Evolutionary conservation across 768 basidiomycete species (phyloP), one percentile per base, ranked within the genome.

Genomic region (Dendrothele bispora): DNA sequence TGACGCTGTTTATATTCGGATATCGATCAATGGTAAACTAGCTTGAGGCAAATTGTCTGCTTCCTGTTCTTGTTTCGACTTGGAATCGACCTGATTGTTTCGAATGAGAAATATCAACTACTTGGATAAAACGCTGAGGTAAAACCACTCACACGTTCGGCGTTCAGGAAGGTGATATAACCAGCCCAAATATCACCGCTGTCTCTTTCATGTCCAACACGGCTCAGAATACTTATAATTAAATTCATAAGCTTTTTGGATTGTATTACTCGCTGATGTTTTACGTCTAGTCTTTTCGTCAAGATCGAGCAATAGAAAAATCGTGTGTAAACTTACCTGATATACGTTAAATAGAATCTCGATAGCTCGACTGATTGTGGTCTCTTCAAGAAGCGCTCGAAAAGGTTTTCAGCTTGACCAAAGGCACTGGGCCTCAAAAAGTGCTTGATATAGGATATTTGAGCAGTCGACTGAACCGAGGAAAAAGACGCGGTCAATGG

Each of bases 41-140:
- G 89, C 85, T 63, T 90, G 91, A 50, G 95, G 83, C 4, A 98
- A 73, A 1, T 83, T 80, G 55, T 97, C 95, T 86, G 93, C 93
- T 63, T 92, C 91, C 60, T 95, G 91, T 57, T 94, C 90, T 55
- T 88, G 84, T 63, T 98, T 95, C 94, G 94, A 97, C 11, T 78
- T 80, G n/a, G n/a, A n/a, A n/a, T n/a, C n/a, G n/a, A n/a, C n/a
- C n/a, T n/a, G n/a, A n/a, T n/a, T n/a, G n/a, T n/a, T n/a, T n/a
- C n/a, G n/a, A n/a, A n/a, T n/a, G n/a, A n/a, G n/a, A n/a, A n/a
- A n/a, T n/a, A n/a, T n/a, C n/a, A n/a, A n/a, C 24, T 61, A 46
- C 36, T 30, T n/a, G 26, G 20, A 27, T 43, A 30, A 11, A 20
- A 29, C 17, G 35, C 21, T n/a, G 18, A 26, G 25, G 35, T 21